phyloP scores from a whole-genome alignment of 164 flowering plant genomes.

The Aristolochia californica region DNA sequence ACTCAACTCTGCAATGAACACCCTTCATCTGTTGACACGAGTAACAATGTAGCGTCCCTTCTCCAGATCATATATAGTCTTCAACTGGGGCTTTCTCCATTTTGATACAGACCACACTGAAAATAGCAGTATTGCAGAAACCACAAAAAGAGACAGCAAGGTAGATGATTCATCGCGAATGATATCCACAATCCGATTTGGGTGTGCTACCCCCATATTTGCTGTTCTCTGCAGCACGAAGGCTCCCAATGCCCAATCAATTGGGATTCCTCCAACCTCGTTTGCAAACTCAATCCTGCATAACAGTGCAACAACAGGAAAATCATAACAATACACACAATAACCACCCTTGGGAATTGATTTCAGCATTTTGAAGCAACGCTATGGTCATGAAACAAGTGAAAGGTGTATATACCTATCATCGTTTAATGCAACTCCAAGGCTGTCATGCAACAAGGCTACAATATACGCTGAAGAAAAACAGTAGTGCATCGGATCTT shows the following conservation, averaged over 20 bases:
- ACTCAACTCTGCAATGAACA: too few relatives aligned
- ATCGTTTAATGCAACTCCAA: slow-evolving; percentile 72
- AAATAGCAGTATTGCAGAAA: slow-evolving; percentile 29
- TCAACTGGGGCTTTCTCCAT: slow-evolving; percentile 72
- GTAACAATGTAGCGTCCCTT: slow-evolving; percentile 82
- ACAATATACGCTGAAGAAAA: slow-evolving; percentile 97
- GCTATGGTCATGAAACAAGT: neutral
- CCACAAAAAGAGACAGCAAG: slow-evolving; percentile 28
- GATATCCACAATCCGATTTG: slow-evolving; percentile 26
- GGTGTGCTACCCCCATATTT: slow-evolving; percentile 11
- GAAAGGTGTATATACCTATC: slow-evolving; percentile 33
- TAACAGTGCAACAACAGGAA: neutral
- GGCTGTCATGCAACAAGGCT: slow-evolving; percentile 83
- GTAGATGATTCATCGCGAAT: slow-evolving; percentile 31
- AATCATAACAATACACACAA: neutral
- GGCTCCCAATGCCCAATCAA: slow-evolving; percentile 98
- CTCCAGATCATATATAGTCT: slow-evolving; percentile 87
- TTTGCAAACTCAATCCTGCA: slow-evolving; percentile 65
- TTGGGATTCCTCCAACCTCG: slow-evolving; percentile 57
- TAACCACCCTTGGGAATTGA: neutral
- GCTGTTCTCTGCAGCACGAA: slow-evolving; percentile 57
- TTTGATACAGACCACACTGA: slow-evolving; percentile 47
- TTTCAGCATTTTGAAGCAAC: neutral
- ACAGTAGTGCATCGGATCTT: slow-evolving; percentile 66
- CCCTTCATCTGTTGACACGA: slow-evolving; percentile 31